These are phyloP conservation scores for Lentinula sp. DNA, from an alignment of 768 basidiomycete genomes.

Conservation along the genomic window DNA sequence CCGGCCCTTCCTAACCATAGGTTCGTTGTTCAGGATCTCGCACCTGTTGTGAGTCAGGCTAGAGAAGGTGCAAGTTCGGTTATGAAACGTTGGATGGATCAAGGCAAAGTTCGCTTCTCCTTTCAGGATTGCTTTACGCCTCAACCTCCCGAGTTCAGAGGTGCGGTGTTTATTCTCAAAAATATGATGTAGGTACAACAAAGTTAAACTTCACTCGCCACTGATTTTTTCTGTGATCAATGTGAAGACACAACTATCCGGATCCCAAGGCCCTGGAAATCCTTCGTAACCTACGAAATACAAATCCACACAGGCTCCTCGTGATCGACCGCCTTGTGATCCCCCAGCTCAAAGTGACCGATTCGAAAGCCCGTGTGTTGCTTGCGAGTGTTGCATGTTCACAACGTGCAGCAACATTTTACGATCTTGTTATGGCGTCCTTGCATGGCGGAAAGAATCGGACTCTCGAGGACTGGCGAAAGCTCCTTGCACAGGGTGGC, in stretches of 20 bases:
- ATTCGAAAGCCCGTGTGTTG: not conserved
- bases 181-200: slow-evolving; percentile 1
- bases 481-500: not conserved
- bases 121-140: slow-evolving; percentile 8
- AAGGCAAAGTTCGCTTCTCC: slow-evolving; percentile 3
- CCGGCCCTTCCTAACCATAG: slow-evolving; percentile 3
- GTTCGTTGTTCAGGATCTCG: slow-evolving; percentile 8
- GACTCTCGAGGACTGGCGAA: slow-evolving; percentile 5
- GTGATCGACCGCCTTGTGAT: slow-evolving; percentile 8
- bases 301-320: slow-evolving; percentile 5
- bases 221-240: not conserved
- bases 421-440: slow-evolving; percentile 7
- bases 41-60: slow-evolving; percentile 3
- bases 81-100: slow-evolving; percentile 2
- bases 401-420: slow-evolving; percentile 3
- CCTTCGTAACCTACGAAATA: slow-evolving; percentile 2
- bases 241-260: slow-evolving; percentile 8
- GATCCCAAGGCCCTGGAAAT: slow-evolving; percentile 7
- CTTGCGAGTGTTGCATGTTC: not conserved
- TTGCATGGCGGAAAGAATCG: slow-evolving; percentile 8
- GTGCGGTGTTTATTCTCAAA: slow-evolving; percentile 8
- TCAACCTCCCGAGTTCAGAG: slow-evolving; percentile 2
- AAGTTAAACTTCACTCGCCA: not conserved
- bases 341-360: not conserved
- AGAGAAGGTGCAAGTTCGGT: not conserved